Base-by-base conservation (phyloP, 1,284 basidiomycete species). In the Stygiomarasmius scandens region DNA sequence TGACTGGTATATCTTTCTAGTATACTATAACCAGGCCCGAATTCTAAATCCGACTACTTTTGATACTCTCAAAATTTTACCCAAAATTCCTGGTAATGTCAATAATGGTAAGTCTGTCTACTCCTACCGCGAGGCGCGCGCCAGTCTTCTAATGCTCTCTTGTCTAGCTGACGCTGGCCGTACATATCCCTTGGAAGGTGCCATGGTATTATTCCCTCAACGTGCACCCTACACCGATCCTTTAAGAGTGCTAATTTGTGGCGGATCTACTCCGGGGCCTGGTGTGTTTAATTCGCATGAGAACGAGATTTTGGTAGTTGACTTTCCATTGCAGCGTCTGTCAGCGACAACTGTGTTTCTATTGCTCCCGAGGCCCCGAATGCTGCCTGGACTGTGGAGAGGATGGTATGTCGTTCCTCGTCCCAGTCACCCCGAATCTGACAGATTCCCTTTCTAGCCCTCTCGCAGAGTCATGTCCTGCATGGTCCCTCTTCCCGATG, bases 1-100 rank as follows among this genome's bases (percentile, higher is more conserved):
- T n/a, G n/a, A n/a, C n/a, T n/a, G n/a, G n/a, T 25, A 49, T 34
- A 60, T 32, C 36, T 14, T 16, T 12, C 20, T 56, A 88, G 86
- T 80, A 1, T 90, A 91, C 65, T 91, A 85, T 72, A 91, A 92
- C 61, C 87, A 92, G 68, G 90, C 90, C 0, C 82, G 89, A 16
- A 82, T 90, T 58, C 75, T 91, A 14, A 80, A 92, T 60, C 83
- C 86, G 0, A 72, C 68, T 3, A 88, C 81, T 0, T 89, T 91
- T 61, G 69, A 77, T 23, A 91, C 89, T 0, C 68, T 84, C 54
- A 74, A 70, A 2, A 71, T 77, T 11, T 71, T 93, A 1, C 90
- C 90, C 6, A 86, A 89, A 61, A 82, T 90, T 55, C 90, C 92
- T 1, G 88, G 83, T 0, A 78, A 85, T 0, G 89, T 92, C 19